Conservation (phyloP, 768 basidiomycete species). For the Neoboletus magnificus region DNA sequence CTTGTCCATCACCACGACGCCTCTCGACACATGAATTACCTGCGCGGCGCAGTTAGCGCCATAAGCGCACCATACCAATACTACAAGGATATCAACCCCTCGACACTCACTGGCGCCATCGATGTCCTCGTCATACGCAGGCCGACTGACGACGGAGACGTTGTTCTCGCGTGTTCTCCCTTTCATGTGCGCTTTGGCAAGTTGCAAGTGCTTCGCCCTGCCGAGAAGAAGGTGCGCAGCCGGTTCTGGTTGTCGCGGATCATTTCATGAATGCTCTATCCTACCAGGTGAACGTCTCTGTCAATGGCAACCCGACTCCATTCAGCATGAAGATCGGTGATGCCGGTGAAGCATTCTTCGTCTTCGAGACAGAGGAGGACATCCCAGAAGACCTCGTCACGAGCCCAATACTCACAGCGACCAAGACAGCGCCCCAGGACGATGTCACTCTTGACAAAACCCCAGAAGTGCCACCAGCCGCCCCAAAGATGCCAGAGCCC, state of each 20-base stretch:
- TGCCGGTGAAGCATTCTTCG: slow-evolving; percentile 98
- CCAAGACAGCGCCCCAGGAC: slow-evolving; percentile 32
- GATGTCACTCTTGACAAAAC: slow-evolving; percentile 23
- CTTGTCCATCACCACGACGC: neutral
- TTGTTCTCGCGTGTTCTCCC: slow-evolving; percentile 83
- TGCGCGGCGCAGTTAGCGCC: slow-evolving; percentile 80
- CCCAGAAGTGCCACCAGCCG: slow-evolving; percentile 3
- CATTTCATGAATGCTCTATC: neutral
- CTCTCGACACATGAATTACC: slow-evolving; percentile 66
- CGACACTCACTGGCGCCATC: slow-evolving; percentile 96
- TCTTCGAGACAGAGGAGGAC: slow-evolving; percentile 95
- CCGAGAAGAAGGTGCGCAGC: slow-evolving; percentile 79
- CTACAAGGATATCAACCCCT: slow-evolving; percentile 93
- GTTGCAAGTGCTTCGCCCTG: slow-evolving; percentile 89
- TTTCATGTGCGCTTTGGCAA: slow-evolving; percentile 99
- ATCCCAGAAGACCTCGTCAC: slow-evolving; percentile 93
- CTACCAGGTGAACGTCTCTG: slow-evolving; percentile 78
- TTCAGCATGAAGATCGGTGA: slow-evolving; percentile 99
- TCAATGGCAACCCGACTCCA: slow-evolving; percentile 84
- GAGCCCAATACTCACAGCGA: slow-evolving; percentile 80
- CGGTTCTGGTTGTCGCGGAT: neutral
- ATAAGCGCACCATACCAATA: slow-evolving; percentile 87
- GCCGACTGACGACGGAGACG: slow-evolving; percentile 56
- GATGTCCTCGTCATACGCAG: slow-evolving; percentile 95
- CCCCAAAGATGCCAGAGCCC: slow-evolving; percentile 48